Conservation (phyloP, 805 yeast genomes). For the Lipomyces lipofer region DNA sequence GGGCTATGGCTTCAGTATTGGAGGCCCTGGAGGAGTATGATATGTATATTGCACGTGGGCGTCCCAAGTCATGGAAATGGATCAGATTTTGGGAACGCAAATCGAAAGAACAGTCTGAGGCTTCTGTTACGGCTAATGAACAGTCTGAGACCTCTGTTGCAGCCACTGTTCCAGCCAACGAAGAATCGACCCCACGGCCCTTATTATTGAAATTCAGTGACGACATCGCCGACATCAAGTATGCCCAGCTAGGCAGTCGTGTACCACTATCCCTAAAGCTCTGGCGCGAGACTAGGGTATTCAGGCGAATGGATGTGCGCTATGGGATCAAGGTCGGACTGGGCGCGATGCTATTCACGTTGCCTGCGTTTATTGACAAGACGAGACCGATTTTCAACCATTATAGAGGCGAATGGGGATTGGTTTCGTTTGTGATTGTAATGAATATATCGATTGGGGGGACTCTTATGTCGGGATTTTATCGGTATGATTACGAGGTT, state of each 20-base stretch:
- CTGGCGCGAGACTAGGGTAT: constrained; percentile 48
- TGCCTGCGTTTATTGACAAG: constrained; percentile 63
- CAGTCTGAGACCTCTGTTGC: neutral
- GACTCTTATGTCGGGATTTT: constrained; percentile 47
- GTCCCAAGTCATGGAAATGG: constrained; percentile 50
- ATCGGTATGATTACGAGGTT: constrained; percentile 1
- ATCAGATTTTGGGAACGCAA: constrained; percentile 49
- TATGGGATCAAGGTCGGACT: constrained; percentile 78
- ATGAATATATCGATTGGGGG: constrained; percentile 87
- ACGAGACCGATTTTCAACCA: constrained; percentile 56
- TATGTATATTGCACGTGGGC: constrained; percentile 3
- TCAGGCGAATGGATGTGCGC: constrained; percentile 67
- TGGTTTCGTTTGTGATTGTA: constrained; percentile 75
- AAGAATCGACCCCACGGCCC: neutral
- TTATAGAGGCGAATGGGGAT: constrained; percentile 84
- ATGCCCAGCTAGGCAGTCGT: neutral
- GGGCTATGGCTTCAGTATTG: constrained; percentile 47
- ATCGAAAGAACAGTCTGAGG: neutral
- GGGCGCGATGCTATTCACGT: constrained; percentile 66
- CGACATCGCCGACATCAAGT: constrained; percentile 3
- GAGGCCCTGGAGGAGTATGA: constrained; percentile 44
- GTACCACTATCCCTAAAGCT: constrained; percentile 27
- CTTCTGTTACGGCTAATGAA: neutral
- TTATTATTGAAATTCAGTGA: neutral
- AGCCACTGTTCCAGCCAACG: too few relatives aligned